Evolutionary conservation across 1,139 yeast species (phyloP), one percentile per base, ranked within the genome.

Genomic region (Casaregolazyma suthepensis): DNA sequence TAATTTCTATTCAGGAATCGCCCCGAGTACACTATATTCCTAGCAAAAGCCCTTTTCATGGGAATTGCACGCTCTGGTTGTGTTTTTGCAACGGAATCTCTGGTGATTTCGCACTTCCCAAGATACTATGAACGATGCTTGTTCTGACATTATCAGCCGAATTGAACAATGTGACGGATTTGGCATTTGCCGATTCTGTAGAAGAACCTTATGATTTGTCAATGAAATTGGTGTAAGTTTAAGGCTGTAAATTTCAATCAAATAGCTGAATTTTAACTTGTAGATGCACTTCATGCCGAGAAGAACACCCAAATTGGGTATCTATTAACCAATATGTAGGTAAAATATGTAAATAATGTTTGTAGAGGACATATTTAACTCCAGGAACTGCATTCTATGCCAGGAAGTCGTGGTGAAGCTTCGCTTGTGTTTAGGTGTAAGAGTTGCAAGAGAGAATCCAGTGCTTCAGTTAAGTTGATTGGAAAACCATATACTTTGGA

Each of bases 331-430:
- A 52, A 38, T 83, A 73, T 67, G 91, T 73, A 69, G 67, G 59
- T 56, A 46, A 40, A n/a, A 45, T 6, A 18, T 43, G 6, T 18
- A 18, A 12, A 18, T n/a, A 18, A 43, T 3, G 15, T 6, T 19
- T 18, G 7, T 20, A 17, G 7, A 17, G 37, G n/a, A 19, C 17
- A 17, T 45, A 19, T 38, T n/a, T 42, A 38, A 38, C 53, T 59
- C 54, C 52, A 54, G 52, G 52, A 49, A 43, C 31, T 43, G 43
- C 79, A 81, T 66, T 87, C 85, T 43, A 77, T 87, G 43, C 68
- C 78, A 1, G 91, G 90, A 0, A 81, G 94, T 45, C 77, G 84
- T 57, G 96, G 96, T 15, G 89, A 83, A 57, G 95, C 96, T 12
- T 87, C 85, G 60, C 88, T 90, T 66, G 84, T 86, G 1, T 84